These are phyloP conservation scores for Dioscorea zingiberensis DNA, from an alignment of 106 monocot genomes.

Conservation along the genomic window DNA sequence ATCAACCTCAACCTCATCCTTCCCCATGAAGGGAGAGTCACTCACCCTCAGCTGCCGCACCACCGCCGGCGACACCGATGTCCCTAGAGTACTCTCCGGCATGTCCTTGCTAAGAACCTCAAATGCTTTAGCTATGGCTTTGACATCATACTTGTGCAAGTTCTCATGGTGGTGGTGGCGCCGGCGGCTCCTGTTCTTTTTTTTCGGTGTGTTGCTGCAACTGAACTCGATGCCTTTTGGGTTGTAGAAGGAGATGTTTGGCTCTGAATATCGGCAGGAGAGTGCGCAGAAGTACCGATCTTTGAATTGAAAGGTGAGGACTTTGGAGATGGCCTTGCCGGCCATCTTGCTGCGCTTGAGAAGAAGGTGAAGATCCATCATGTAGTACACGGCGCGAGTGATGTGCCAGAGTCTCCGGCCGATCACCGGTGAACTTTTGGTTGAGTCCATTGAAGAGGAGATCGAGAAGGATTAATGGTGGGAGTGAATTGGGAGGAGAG, in stretches of 20 bases:
- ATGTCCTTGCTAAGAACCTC: slow-evolving; percentile 13
- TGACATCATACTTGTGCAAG: slow-evolving; percentile 6
- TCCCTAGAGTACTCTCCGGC: background rate
- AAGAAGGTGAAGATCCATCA: slow-evolving; percentile 26
- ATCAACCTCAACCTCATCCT: slow-evolving; percentile 12
- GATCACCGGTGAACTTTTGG: background rate
- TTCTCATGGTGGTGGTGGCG: slow-evolving; percentile 1
- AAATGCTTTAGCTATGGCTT: slow-evolving; percentile 21
- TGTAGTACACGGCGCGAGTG: slow-evolving; percentile 21
- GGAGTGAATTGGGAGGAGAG: background rate
- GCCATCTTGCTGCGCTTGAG: slow-evolving; percentile 29
- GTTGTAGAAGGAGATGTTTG: slow-evolving; percentile 35
- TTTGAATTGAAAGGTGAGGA: slow-evolving; percentile 8
- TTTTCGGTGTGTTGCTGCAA: slow-evolving; percentile 62
- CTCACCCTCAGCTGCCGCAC: slow-evolving; percentile 32
- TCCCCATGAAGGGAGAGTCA: slow-evolving; percentile 47
- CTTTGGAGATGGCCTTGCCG: slow-evolving; percentile 15
- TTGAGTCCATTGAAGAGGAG: background rate
- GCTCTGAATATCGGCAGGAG: slow-evolving; percentile 35
- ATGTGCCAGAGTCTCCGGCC: slow-evolving; percentile 15
- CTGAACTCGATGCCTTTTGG: slow-evolving; percentile 69
- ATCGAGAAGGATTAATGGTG: background rate
- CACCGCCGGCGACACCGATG: slow-evolving; percentile 7
- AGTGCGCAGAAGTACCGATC: background rate
- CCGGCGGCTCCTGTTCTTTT: background rate